Evolutionary conservation across 371 early-diverging fungal genomes (phyloP), one percentile per base, ranked within the genome.

Genomic region (Haplosporangium sp.): DNA sequence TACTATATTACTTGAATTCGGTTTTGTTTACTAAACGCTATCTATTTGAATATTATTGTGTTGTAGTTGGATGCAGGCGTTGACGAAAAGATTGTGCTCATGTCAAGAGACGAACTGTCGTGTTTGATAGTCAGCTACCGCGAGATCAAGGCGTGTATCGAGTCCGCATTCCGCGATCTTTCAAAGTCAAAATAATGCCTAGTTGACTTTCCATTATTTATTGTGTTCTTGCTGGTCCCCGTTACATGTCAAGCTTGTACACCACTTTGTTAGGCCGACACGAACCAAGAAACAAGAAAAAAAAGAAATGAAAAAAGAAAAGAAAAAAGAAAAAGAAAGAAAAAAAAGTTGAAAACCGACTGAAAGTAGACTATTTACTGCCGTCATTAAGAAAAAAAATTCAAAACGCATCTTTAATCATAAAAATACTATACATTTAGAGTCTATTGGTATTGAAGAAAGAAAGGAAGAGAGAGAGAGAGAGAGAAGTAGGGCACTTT

Each of bases 21-120:
- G 5, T 6, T n/a, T 4, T 50, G 50, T 50, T 52, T 17, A 19
- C 55, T 34, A 55, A 55, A 11, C 11, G 34, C 9, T 10, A 20
- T 34, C 39, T 35, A 38, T 39, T 9, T 44, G 45, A 11, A 45
- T 45, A 39, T 11, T 7, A 19, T 15, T 11, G 19, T 20, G 8
- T 83, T 45, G 27, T 27, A 94, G 97, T 84, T 98, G 85, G 98
- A 98, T 85, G 92, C 92, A 1, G 97, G 97, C n/a, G 91, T 93
- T 4, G 91, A 92, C 44, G 98, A 98, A 85, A 94, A 92, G 74
- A 89, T 98, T 60, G 90, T 96, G 87, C 90, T 98, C 10, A 93
- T 92, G 86, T 96, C 96, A 55, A 89, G 96, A 68, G 99, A 98
- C 73, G 96, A 97, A 67, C 93, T 95, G 77, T 94, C 96, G n/a